These are phyloP conservation scores for Aspergillus baeticus DNA, from an alignment of 495 filamentous ascomycete species.

Conservation along the genomic window DNA sequence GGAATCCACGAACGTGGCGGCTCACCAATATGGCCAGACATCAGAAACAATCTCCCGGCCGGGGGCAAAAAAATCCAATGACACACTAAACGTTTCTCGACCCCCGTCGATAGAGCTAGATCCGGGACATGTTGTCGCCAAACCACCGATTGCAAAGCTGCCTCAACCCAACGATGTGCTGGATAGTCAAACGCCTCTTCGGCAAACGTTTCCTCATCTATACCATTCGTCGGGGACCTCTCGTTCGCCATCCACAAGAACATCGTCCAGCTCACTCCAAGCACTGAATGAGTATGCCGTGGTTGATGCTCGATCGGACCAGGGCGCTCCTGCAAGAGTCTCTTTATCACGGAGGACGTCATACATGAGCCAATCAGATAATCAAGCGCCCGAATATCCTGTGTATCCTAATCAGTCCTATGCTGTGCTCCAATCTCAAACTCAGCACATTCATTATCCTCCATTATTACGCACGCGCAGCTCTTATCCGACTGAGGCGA, in stretches of 20 bases:
- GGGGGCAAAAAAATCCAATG: slow-evolving; percentile 23
- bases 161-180: slow-evolving; percentile 23
- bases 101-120: slow-evolving; percentile 27
- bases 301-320: slow-evolving; percentile 41
- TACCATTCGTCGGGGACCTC: slow-evolving; percentile 35
- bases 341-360: slow-evolving; percentile 28
- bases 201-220: slow-evolving; percentile 39
- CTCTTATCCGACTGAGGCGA: slow-evolving; percentile 40
- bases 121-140: slow-evolving; percentile 22
- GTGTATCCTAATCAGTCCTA: slow-evolving; percentile 56
- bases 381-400: slow-evolving; percentile 37
- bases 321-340: slow-evolving; percentile 24
- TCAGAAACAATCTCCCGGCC: slow-evolving; percentile 22
- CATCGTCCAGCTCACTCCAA: slow-evolving; percentile 47
- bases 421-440: slow-evolving; percentile 47
- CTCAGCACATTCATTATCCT: slow-evolving; percentile 45
- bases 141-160: slow-evolving; percentile 30
- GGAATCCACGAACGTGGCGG: slow-evolving; percentile 26
- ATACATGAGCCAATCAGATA: slow-evolving; percentile 27
- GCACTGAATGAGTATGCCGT: slow-evolving; percentile 46
- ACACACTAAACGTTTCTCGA: slow-evolving; percentile 23
- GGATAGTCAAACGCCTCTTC: slow-evolving; percentile 36
- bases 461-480: slow-evolving; percentile 39
- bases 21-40: slow-evolving; percentile 28
- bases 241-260: slow-evolving; percentile 41